Percentiles rank a stretch among this genome's conserved stretches.
Conservation (phyloP, 257 asterid genomes). For the Linderniella brevidens region DNA sequence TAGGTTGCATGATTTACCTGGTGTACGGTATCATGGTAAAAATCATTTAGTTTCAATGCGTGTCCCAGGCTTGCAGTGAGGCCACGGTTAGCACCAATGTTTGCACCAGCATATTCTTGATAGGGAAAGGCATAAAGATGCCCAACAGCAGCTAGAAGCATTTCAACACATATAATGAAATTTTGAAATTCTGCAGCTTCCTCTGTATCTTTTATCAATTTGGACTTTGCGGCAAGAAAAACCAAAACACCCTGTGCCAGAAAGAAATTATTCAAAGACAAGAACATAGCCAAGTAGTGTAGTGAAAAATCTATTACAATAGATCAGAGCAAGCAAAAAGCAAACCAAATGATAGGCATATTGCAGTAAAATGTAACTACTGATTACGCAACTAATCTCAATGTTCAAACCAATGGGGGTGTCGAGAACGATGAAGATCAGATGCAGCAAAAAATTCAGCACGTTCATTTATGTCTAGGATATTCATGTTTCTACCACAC, state of each 20-base stretch:
- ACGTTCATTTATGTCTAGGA: no score
- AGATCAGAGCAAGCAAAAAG: no score
- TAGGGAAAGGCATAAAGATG: constrained; percentile 67
- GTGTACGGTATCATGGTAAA: constrained; percentile 63
- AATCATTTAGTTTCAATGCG: constrained; percentile 46
- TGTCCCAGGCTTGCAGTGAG: constrained; percentile 50
- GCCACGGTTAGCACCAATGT: constrained; percentile 33
- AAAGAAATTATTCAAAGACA: neutral
- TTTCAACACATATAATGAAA: constrained; percentile 56
- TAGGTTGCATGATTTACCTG: constrained; percentile 22
- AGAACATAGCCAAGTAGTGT: no score
- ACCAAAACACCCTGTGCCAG: constrained; percentile 47
- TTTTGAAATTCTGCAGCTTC: constrained; percentile 62
- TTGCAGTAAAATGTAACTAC: no score
- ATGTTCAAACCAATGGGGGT: no score
- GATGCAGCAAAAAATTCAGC: neutral
- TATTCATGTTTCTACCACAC: neutral
- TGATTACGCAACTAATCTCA: no score
- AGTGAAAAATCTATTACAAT: no score
- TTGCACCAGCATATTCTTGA: constrained; percentile 60
- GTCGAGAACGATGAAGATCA: neutral
- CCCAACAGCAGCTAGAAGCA: constrained; percentile 61
- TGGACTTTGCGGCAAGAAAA: constrained; percentile 62
- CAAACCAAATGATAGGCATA: no score
- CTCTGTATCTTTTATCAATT: constrained; percentile 35